phyloP scores from a whole-genome alignment of 1,284 basidiomycete genomes.

The Fomitopsis palustris region DNA sequence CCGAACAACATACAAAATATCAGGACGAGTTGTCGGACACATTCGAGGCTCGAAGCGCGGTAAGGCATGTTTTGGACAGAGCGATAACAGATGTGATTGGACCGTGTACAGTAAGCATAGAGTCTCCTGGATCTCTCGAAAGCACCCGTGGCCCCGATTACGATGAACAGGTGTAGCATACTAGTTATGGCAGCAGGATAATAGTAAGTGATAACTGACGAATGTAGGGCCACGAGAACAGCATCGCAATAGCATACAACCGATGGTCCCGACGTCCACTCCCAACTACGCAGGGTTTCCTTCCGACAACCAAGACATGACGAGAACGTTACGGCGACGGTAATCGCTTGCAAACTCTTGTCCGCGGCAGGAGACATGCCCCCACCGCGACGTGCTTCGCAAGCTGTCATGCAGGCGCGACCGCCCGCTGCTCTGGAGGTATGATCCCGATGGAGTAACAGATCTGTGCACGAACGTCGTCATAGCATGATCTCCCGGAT shows the following conservation, averaged over 20 bases:
- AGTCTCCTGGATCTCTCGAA: not conserved
- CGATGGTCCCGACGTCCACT: not conserved
- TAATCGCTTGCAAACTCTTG: not conserved
- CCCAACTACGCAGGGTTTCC: not conserved
- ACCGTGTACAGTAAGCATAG: not conserved
- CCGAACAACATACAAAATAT: not conserved
- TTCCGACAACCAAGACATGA: not conserved
- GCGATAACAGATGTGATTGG: not conserved
- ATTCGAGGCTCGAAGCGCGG: not conserved
- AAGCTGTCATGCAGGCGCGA: not conserved
- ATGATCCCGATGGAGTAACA: not conserved
- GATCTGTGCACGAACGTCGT: slow-evolving; percentile 1
- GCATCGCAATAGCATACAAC: not conserved
- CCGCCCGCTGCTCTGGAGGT: not conserved
- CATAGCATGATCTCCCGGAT: slow-evolving; percentile 54
- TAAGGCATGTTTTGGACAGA: not conserved
- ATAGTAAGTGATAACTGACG: not conserved
- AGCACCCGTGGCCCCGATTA: not conserved
- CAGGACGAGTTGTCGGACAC: too few species aligned
- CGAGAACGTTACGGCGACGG: not conserved
- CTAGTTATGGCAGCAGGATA: not conserved
- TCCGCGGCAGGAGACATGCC: not conserved
- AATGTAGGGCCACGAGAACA: not conserved
- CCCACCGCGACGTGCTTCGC: not conserved
- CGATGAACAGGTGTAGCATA: not conserved